Conservation (phyloP, 805 yeast species). For the Cyberlindnera subsufficiens region DNA sequence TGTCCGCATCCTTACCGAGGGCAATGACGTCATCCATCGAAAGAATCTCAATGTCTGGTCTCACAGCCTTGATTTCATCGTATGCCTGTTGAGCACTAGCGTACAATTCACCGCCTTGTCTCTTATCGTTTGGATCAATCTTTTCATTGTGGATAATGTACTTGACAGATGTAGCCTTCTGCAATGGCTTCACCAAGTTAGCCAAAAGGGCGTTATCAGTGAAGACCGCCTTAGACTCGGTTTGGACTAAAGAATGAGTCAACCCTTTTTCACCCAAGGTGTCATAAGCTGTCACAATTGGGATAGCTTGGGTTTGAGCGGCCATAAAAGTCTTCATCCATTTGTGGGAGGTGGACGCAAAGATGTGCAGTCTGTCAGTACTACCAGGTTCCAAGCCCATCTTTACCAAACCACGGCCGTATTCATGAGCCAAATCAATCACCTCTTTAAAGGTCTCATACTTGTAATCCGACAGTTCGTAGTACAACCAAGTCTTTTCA, state of each 20-base stretch:
- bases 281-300: slow-evolving; percentile 94
- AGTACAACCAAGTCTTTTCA: slow-evolving; percentile 85
- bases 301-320: slow-evolving; percentile 68
- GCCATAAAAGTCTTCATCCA: slow-evolving; percentile 91
- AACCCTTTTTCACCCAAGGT: slow-evolving; percentile 87
- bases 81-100: slow-evolving; percentile 50
- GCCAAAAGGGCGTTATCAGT: slow-evolving; percentile 74
- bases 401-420: slow-evolving; percentile 72
- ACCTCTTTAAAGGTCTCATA: slow-evolving; percentile 60
- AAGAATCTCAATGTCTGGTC: slow-evolving; percentile 70
- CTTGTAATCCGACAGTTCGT: slow-evolving; percentile 69
- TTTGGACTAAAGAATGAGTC: slow-evolving; percentile 78
- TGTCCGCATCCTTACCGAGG: slow-evolving; percentile 51
- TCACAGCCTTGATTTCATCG: slow-evolving; percentile 52
- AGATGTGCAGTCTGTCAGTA: slow-evolving; percentile 67
- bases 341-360: slow-evolving; percentile 79
- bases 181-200: slow-evolving; percentile 66
- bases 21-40: slow-evolving; percentile 59
- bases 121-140: slow-evolving; percentile 55
- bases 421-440: slow-evolving; percentile 37
- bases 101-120: slow-evolving; percentile 57
- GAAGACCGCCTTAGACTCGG: slow-evolving; percentile 72
- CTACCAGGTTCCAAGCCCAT: slow-evolving; percentile 64
- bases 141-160: slow-evolving; percentile 66
- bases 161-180: slow-evolving; percentile 54